Evolutionary conservation across 202 grass and related monocot species (phyloP).

Genomic region (Carex arenaria): DNA sequence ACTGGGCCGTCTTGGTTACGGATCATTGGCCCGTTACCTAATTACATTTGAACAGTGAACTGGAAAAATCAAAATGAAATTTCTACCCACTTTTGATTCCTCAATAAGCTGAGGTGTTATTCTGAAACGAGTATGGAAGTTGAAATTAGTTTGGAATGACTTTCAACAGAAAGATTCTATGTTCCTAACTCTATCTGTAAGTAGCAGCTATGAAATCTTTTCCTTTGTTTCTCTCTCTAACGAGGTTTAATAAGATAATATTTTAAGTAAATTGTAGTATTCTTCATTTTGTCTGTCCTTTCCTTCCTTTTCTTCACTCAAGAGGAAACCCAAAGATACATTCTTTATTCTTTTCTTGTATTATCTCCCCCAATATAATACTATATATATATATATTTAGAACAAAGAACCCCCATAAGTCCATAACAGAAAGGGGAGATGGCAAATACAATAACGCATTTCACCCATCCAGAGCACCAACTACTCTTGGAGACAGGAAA

Average conservation of each 20-base stretch:
- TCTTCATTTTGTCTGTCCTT: no score
- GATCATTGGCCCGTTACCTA: neutral
- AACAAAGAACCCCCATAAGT: neutral
- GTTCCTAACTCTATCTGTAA: neutral
- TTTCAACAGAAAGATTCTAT: neutral
- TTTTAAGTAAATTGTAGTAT: no score
- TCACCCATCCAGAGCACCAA: constrained; percentile 6
- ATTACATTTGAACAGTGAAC: neutral
- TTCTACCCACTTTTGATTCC: neutral
- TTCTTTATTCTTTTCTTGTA: neutral
- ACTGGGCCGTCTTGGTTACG: neutral
- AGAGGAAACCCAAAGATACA: neutral
- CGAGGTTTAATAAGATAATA: no score
- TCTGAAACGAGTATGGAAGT: neutral
- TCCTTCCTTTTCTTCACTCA: no score
- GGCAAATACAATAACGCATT: neutral
- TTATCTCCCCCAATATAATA: neutral
- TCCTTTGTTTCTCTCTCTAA: no score
- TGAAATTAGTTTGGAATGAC: neutral
- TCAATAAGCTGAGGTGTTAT: neutral
- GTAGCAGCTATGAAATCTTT: neutral
- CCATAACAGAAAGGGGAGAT: neutral
- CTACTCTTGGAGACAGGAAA: no score
- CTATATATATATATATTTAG: neutral
- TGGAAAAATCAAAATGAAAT: neutral